Evolutionary conservation across 495 filamentous ascomycete genomes (phyloP), one percentile per base, ranked within the genome.

Genomic region (Thozetella sp.): DNA sequence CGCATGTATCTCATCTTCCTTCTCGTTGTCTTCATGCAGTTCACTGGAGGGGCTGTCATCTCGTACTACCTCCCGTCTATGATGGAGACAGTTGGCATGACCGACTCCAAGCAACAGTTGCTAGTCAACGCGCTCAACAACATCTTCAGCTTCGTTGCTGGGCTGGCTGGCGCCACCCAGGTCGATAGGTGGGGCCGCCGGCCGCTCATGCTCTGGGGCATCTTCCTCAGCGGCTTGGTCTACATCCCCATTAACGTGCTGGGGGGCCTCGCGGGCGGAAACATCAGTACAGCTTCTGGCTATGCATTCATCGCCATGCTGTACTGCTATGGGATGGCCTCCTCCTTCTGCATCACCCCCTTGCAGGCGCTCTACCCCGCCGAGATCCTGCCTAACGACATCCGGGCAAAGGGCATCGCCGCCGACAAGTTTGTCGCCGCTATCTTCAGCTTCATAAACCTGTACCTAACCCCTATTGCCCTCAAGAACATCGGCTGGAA

Each of bases 351-450:
- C 1, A 80, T 80, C 70, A 89, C 86, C 22, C 87, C 87, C 0
- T 73, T 87, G 27, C 85, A 88, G 62, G 82, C 84, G 12, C 72
- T 89, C 46, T 90, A 89, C 71, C 83, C 84, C 0, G 80, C 87
- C 22, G 87, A 89, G 65, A 82, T 81, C 59, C 70, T 89, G 19
- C 67, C 76, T 15, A 84, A 76, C 63, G 81, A 86, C 63, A 77
- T 75, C 48, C 80, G 85, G 20, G 85, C 80, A 12, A 88, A 88
- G 73, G 85, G 85, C 2, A 83, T 85, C 74, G 84, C 69, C 6
- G 72, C 79, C 63, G 77, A 68, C 50, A 70, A 73, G 55, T 73
- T 79, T 24, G 71, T 73, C 55, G 72, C 78, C 62, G 72, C 72
- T 57, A 68, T 70, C 54, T 76, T 72, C 46, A 72, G 67, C 20